Evolutionary conservation across 2,329 filamentous ascomycete genomes (phyloP).

Genomic region (Aspergillus japonicus): DNA sequence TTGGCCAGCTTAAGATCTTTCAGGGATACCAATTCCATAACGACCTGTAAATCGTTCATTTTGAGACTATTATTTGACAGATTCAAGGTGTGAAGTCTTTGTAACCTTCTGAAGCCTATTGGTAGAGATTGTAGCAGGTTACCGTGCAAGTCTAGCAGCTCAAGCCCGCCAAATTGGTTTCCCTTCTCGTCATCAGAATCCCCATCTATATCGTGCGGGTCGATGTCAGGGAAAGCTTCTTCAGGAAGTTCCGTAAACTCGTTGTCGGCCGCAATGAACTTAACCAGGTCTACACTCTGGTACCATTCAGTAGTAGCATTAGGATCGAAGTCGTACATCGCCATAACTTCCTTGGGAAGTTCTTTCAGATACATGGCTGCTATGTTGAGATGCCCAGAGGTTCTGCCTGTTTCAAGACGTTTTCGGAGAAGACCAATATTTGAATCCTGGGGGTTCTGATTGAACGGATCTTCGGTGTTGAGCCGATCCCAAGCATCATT

Average conservation of each 20-base stretch:
- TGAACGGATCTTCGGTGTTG: constrained; percentile 49
- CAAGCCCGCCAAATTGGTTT: constrained; percentile 77
- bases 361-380: constrained; percentile 75
- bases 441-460: constrained; percentile 59
- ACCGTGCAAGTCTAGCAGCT: constrained; percentile 80
- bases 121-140: constrained; percentile 74
- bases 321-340: constrained; percentile 82
- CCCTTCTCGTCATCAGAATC: constrained; percentile 68
- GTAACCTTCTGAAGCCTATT: constrained; percentile 69
- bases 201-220: constrained; percentile 56
- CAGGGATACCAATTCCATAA: constrained; percentile 70
- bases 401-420: constrained; percentile 69
- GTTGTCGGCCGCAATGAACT: constrained; percentile 86
- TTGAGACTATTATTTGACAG: constrained; percentile 79
- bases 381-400: constrained; percentile 82
- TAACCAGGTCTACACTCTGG: constrained; percentile 82
- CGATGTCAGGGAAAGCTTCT: constrained; percentile 71
- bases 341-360: constrained; percentile 78
- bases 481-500: constrained; percentile 50
- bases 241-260: constrained; percentile 74
- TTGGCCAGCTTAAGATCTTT: constrained; percentile 79
- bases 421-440: constrained; percentile 69
- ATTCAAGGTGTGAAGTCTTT: constrained; percentile 76
- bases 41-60: constrained; percentile 68
- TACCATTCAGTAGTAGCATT: constrained; percentile 73